phyloP scores from a whole-genome alignment of 768 basidiomycete species.

The Kwoniella shandongensis region DNA sequence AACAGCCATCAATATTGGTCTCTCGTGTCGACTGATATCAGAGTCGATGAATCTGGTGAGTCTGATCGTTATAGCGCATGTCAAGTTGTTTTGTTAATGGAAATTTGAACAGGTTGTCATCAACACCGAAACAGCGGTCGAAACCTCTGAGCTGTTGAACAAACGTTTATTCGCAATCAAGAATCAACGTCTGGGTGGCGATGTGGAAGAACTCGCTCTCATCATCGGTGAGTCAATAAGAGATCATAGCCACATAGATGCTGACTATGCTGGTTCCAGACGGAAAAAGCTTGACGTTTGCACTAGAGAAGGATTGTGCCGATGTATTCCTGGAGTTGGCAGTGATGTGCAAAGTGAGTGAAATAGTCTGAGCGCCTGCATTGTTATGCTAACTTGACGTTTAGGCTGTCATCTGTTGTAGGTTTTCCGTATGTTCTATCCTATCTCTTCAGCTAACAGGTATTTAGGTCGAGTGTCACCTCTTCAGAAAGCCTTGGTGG shows the following conservation, averaged over 20 bases:
- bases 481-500: slow-evolving; percentile 93
- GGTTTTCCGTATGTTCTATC: slow-evolving; percentile 36
- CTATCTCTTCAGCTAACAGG: slow-evolving; percentile 16
- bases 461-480: slow-evolving; percentile 90
- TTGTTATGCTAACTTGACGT: neutral
- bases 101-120: slow-evolving; percentile 72
- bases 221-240: slow-evolving; percentile 69
- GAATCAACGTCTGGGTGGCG: slow-evolving; percentile 84
- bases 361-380: neutral
- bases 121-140: slow-evolving; percentile 80
- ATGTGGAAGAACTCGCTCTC: slow-evolving; percentile 90
- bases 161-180: slow-evolving; percentile 90
- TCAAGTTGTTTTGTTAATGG: neutral
- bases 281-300: slow-evolving; percentile 89
- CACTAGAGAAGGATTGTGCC: slow-evolving; percentile 87
- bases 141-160: slow-evolving; percentile 78
- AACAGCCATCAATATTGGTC: slow-evolving; percentile 98
- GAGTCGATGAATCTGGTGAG: slow-evolving; percentile 96
- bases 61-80: slow-evolving; percentile 1
- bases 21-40: slow-evolving; percentile 93
- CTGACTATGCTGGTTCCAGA: slow-evolving; percentile 59
- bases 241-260: slow-evolving; percentile 10
- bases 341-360: slow-evolving; percentile 77
- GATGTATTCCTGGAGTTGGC: slow-evolving; percentile 90
- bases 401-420: slow-evolving; percentile 89